Conservation (phyloP, 495 filamentous ascomycete species). For the Penicillium herquei region DNA sequence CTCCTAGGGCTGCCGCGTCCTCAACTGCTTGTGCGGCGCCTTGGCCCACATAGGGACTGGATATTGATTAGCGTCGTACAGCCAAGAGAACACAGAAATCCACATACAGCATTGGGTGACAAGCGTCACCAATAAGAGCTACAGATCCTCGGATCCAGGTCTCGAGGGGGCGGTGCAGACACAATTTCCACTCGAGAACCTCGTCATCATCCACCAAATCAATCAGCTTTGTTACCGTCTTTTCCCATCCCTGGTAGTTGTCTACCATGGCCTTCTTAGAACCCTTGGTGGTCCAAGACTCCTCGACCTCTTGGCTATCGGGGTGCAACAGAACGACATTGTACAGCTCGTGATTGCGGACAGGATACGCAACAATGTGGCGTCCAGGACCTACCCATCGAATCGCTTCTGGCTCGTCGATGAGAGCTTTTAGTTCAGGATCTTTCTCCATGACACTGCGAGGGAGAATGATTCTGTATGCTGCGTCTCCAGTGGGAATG, state of each 20-base stretch:
- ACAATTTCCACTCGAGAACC: slow-evolving; percentile 65
- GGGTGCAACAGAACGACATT: slow-evolving; percentile 46
- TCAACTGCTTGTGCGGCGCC: slow-evolving; percentile 55
- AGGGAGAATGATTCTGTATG: slow-evolving; percentile 44
- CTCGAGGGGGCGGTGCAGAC: slow-evolving; percentile 53
- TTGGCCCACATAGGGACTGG: slow-evolving; percentile 46
- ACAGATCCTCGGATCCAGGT: slow-evolving; percentile 58
- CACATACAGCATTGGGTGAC: slow-evolving; percentile 61
- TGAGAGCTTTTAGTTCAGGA: slow-evolving; percentile 30
- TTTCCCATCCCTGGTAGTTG: slow-evolving; percentile 41
- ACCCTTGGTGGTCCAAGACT: slow-evolving; percentile 44
- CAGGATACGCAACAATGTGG: slow-evolving; percentile 46
- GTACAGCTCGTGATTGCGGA: slow-evolving; percentile 42
- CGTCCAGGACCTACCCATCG: slow-evolving; percentile 44
- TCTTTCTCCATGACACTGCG: slow-evolving; percentile 37
- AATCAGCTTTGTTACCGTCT: slow-evolving; percentile 34
- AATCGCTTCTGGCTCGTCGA: slow-evolving; percentile 39
- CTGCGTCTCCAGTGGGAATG: slow-evolving; percentile 42
- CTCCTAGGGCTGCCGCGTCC: slow-evolving; percentile 53
- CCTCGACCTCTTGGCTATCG: slow-evolving; percentile 34
- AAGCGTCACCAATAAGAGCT: slow-evolving; percentile 65
- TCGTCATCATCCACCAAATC: slow-evolving; percentile 44
- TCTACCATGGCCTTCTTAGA: slow-evolving; percentile 44
- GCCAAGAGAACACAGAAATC: neutral
- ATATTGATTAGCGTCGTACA: slow-evolving; percentile 1